Evolutionary conservation across 768 basidiomycete genomes (phyloP).

Genomic region (Lactifluus volemus): DNA sequence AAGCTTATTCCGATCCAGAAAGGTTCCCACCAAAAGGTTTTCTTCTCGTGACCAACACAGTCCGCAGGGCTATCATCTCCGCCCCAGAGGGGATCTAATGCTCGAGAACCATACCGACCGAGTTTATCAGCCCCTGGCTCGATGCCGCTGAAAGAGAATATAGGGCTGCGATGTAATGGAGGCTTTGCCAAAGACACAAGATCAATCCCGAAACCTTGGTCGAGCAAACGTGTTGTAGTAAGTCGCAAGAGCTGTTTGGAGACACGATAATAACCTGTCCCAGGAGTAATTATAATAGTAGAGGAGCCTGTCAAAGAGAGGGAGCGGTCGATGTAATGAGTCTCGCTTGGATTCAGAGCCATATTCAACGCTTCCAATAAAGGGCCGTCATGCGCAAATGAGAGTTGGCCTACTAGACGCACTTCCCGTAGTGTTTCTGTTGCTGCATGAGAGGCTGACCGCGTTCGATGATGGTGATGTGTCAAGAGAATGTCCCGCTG

Average conservation of each 20-base stretch:
- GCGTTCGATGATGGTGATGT: constrained; percentile 77
- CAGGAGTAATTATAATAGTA: constrained; percentile 84
- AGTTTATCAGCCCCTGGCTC: constrained; percentile 48
- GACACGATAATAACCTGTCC: constrained; percentile 89
- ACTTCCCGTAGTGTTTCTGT: constrained; percentile 40
- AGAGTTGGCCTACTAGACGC: constrained; percentile 69
- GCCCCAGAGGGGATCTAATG: constrained; percentile 69
- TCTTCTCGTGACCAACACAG: constrained; percentile 32
- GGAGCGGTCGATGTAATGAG: constrained; percentile 92
- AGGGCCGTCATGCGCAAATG: constrained; percentile 88
- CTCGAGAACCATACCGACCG: constrained; percentile 37
- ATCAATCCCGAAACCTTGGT: constrained; percentile 87
- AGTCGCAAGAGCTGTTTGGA: constrained; percentile 82
- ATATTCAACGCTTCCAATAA: constrained; percentile 94
- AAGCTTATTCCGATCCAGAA: constrained; percentile 78
- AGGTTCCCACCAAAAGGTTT: constrained; percentile 83
- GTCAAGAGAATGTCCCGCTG: constrained; percentile 86
- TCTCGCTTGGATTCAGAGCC: constrained; percentile 85
- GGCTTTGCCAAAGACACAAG: constrained; percentile 84
- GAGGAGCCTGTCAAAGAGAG: constrained; percentile 80
- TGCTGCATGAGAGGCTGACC: constrained; percentile 26
- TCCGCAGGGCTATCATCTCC: constrained; percentile 43
- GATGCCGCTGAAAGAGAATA: constrained; percentile 77
- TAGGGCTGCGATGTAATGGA: constrained; percentile 86
- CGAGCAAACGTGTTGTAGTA: constrained; percentile 88